Base-by-base conservation (phyloP, 1,284 basidiomycete species). In the Papiliotrema terrestris region DNA sequence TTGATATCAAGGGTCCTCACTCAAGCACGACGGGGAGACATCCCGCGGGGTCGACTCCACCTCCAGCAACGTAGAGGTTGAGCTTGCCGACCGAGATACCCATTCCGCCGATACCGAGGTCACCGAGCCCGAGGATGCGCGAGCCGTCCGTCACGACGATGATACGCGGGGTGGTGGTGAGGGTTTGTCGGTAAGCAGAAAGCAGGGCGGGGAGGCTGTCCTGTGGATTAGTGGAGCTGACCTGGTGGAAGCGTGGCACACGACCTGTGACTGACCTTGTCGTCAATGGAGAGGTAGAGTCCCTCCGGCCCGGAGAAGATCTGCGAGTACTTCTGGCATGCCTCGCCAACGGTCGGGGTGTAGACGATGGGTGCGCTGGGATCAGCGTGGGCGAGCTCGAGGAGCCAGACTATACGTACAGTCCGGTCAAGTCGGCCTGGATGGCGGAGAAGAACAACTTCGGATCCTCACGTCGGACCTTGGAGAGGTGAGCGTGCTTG, bases 1-100 rank as follows among this genome's bases (percentile, higher is more conserved):
- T 19, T 37, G 35, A 41, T 13, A 23, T 6, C 25, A 35, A 23
- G 19, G 17, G 11, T 19, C 37, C 23, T 64, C 55, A 75, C 74
- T 80, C 79, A 38, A 80, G 72, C 26, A 79, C 87, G 66, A 97
- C 92, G 22, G 93, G 92, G 36, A 97, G 80, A 13, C 88, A 89
- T 3, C 89, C 88, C 36, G 84, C 78, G 3, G 91, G 91, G 54
- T 89, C 87, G 60, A 96, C 87, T 52, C 91, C 92, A 56, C 61
- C 71, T 19, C 91, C 91, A 35, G 91, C 90, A 57, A 95, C 83
- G 71, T 96, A 97, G 37, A 97, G 82, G 22, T 89, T 91, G 14
- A 97, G 81, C 77, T 97, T 97, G 44, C 93, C 93, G 58, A 95
- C 88, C 20, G 88, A 85, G 67, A 97, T 97, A 2, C 91, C 91